Evolutionary conservation across 345 rosid genomes (phyloP), one percentile per base, ranked within the genome.

Genomic region (Dipteronia sinensis): DNA sequence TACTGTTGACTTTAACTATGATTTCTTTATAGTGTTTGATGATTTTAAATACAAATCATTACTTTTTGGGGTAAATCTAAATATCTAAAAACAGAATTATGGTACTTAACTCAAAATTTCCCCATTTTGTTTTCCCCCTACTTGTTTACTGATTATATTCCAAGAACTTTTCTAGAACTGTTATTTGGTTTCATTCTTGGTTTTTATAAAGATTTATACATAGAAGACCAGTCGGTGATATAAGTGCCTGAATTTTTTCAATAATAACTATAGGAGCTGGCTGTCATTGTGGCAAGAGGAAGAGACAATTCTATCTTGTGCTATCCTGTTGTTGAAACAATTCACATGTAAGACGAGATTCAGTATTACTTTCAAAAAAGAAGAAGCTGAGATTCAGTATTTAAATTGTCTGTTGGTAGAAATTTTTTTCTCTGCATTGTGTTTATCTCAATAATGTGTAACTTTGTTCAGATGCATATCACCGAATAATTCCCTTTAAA

Each of bases 211-310:
- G 44, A 12, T 40, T 73, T 46, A 61, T 20, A 15, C 22, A 0
- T 29, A 23, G 42, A 25, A 15, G 13, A 61, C 20, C 4, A 10
- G 56, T 8, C 17, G 5, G 42, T 73, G 58, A 46, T 17, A 10
- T 47, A 19, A 38, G 53, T 55, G 56, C 64, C 1, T 2, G 17
- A 23, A 7, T 42, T 76, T 73, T 29, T 42, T 58, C 10, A 44
- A 51, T 12, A 56, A 20, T 56, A 17, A 72, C 58, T 77, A n/a
- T 67, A 91, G 94, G 99, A 96, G 87, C 84, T 96, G 69, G 98
- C 98, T 56, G 98, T 96, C 83, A 89, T 94, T 74, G 98, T 96
- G 66, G 98, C 92, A 17, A 94, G 99, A 82, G 98, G 92, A 81
- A 94, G 89, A 85, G 95, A 91, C 80, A 85, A 88, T 72, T 92